Percentiles rank a stretch among this genome's conserved stretches.
Evolutionary conservation across 2,329 filamentous ascomycete genomes (phyloP).

Genomic region (Diatrype stigma): DNA sequence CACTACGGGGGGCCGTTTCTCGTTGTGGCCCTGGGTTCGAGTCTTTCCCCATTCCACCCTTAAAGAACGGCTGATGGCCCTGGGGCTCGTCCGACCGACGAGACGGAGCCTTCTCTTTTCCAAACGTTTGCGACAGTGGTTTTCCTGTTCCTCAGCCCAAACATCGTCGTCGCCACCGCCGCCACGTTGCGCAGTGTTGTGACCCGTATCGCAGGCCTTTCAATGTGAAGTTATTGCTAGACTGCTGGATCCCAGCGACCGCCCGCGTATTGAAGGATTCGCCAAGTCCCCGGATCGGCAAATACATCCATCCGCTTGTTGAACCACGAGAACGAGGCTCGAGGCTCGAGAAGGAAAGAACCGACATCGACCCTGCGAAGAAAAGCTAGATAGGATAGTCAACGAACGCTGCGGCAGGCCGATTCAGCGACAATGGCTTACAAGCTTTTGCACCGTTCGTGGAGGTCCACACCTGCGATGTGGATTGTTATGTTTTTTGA

Average conservation of each 20-base stretch:
- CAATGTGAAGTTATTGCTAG: slow-evolving; percentile 19
- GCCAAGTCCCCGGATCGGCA: too few species aligned
- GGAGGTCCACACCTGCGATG: slow-evolving; percentile 54
- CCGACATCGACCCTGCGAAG: background rate
- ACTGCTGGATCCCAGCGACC: slow-evolving; percentile 14
- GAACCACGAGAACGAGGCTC: background rate
- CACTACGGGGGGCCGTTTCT: slow-evolving; percentile 13
- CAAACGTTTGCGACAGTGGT: slow-evolving; percentile 18
- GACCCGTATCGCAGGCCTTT: slow-evolving; percentile 12
- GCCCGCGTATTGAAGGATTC: background rate
- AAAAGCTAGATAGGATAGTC: background rate
- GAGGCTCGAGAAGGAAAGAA: background rate
- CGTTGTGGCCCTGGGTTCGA: slow-evolving; percentile 8
- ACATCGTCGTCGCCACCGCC: slow-evolving; percentile 2
- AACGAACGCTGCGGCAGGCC: slow-evolving; percentile 7
- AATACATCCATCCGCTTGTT: too few species aligned
- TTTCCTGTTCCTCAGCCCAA: slow-evolving; percentile 10
- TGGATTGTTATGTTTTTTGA: slow-evolving; percentile 64
- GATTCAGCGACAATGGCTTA: slow-evolving; percentile 37
- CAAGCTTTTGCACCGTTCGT: slow-evolving; percentile 55
- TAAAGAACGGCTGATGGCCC: slow-evolving; percentile 18
- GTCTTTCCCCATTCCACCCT: slow-evolving; percentile 5
- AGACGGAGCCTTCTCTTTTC: slow-evolving; percentile 10
- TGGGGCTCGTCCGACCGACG: slow-evolving; percentile 12
- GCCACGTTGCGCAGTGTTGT: slow-evolving; percentile 8